phyloP scores from a whole-genome alignment of 306 rosid genomes.

The Phaseolus lunatus region DNA sequence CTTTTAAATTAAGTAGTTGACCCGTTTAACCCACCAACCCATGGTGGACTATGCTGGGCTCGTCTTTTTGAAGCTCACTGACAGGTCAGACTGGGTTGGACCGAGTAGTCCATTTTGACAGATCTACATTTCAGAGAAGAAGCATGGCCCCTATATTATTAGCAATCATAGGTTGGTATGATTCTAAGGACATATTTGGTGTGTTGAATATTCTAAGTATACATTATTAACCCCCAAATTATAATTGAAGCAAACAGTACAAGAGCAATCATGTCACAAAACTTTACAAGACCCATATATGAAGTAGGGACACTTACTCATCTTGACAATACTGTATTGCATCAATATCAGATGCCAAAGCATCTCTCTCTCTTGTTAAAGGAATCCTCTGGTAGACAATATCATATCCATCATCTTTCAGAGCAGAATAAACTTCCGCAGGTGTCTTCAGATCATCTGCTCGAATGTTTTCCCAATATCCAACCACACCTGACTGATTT shows the following conservation, averaged over 20 bases:
- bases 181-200: slow-evolving; percentile 15
- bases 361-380: slow-evolving; percentile 78
- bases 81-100: no score
- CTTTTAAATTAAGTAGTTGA: no score
- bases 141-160: slow-evolving; percentile 1
- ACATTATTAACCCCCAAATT: background rate
- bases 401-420: slow-evolving; percentile 69
- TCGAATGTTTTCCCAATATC: slow-evolving; percentile 77
- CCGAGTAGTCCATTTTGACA: no score
- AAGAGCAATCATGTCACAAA: slow-evolving; percentile 18
- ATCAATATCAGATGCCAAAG: slow-evolving; percentile 78
- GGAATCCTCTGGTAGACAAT: slow-evolving; percentile 72
- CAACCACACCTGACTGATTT: slow-evolving; percentile 73
- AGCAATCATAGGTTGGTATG: slow-evolving; percentile 1
- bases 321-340: slow-evolving; percentile 73
- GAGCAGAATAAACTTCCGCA: slow-evolving; percentile 74
- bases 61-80: no score
- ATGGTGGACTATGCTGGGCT: no score
- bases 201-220: background rate
- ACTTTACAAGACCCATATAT: background rate
- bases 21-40: no score
- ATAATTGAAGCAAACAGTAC: slow-evolving; percentile 2
- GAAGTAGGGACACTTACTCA: slow-evolving; percentile 59
- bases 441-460: slow-evolving; percentile 84
- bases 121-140: background rate